Evolutionary conservation across 2,329 filamentous ascomycete genomes (phyloP), one percentile per base, ranked within the genome.

Genomic region (Didymella exigua): DNA sequence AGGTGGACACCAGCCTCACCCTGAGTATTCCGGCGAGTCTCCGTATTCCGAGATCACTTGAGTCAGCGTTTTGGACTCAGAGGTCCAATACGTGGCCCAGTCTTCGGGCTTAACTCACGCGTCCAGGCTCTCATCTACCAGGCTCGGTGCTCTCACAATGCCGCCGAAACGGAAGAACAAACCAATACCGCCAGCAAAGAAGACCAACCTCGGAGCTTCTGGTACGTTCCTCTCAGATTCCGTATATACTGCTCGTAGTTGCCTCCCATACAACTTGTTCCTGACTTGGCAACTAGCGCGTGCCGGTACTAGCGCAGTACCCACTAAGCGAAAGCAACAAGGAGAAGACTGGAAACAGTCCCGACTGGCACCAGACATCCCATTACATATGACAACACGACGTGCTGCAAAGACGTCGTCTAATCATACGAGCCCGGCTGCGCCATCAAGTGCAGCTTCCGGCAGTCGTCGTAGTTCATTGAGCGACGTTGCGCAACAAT

Each of bases 311-410:
- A 51, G 48, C 43, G 48, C 38, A 37, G 48, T 44, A 44, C 18
- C 48, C 40, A 50, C 48, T 50, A 50, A 73, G 71, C 73, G 69
- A 75, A 69, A 56, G 47, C 47, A 51, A 56, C 47, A 48, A 56
- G 54, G 54, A 56, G 53, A 56, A 55, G 53, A 56, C 53, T 56
- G 47, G 48, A 56, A 56, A 48, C 54, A 56, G 58, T 73, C 73
- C 61, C 70, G 76, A 62, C 77, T 79, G 59, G 75, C 77, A 68
- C 78, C 78, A 60, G 77, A 78, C 56, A 73, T 76, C 69, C 77
- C 78, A 48, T 71, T 79, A 65, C 78, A 79, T 68, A 81, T 81
- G 79, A 80, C 76, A 53, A 81, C 78, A 45, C 75, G 79, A 53
- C 73, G 72, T 64, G 74, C 74, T 69, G 71, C 72, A 65, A 74